These are phyloP conservation scores for Podospora pseudocomata DNA, from an alignment of 495 filamentous ascomycete genomes.

Conservation along the genomic window DNA sequence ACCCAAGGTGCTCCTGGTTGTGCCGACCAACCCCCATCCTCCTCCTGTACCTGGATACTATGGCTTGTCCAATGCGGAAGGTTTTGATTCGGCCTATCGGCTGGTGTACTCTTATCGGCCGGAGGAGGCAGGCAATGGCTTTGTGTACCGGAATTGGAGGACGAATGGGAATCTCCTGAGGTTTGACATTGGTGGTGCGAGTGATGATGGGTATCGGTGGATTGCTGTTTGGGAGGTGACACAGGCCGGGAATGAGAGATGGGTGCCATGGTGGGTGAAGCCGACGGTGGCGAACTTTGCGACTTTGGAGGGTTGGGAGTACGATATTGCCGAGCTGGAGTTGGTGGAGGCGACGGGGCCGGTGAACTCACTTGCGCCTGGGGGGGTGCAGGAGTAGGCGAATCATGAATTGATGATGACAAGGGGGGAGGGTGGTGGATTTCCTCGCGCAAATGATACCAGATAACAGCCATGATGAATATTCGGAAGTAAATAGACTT, in stretches of 20 bases:
- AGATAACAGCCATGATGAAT: too few species aligned
- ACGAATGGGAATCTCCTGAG: constrained; percentile 11
- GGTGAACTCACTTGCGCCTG: constrained; percentile 23
- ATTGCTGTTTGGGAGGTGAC: constrained; percentile 21
- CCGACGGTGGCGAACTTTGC: constrained; percentile 13
- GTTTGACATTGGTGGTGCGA: constrained; percentile 5
- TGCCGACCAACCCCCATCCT: constrained; percentile 28
- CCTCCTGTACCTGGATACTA: constrained; percentile 28
- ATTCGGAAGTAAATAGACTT: background rate
- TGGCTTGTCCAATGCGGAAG: constrained; percentile 19
- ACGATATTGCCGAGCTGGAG: constrained; percentile 19
- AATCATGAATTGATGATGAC: background rate
- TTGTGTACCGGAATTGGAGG: constrained; percentile 14
- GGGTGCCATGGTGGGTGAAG: constrained; percentile 24
- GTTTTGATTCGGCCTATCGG: constrained; percentile 19
- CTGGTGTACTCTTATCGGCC: constrained; percentile 19
- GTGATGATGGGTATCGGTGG: constrained; percentile 16
- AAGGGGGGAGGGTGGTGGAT: background rate
- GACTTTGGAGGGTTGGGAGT: constrained; percentile 15
- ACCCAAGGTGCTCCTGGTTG: constrained; percentile 7
- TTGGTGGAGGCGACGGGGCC: constrained; percentile 18
- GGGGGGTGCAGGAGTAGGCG: constrained; percentile 21
- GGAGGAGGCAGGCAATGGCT: constrained; percentile 7
- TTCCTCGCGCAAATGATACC: too few species aligned
- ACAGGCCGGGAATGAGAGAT: constrained; percentile 13